A percentile compares a stretch with the other conserved stretches of the same genome.
Conservation (phyloP, 1,284 basidiomycete genomes). For the Sanghuangporus weigelae region DNA sequence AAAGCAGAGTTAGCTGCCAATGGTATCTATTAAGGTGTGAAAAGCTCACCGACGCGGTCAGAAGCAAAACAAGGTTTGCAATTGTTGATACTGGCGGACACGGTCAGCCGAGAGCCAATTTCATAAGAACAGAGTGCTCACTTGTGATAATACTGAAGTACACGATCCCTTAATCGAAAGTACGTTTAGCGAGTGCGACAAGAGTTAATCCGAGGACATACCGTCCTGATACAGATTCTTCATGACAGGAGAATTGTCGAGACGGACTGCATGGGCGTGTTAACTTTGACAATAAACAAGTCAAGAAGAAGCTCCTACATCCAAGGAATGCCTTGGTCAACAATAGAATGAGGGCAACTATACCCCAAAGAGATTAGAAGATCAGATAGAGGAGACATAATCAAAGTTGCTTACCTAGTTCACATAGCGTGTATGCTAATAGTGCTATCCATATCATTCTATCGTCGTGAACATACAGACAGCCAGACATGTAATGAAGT, state of each 20-base stretch:
- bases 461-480: not conserved
- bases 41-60: not conserved
- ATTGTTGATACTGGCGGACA: not conserved
- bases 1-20: not conserved
- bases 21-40: not conserved
- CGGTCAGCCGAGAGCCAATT: not conserved
- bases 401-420: not conserved
- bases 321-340: not conserved
- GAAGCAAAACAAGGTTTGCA: not conserved
- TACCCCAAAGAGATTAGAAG: not conserved
- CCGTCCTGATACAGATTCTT: not conserved
- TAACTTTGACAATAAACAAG: not conserved
- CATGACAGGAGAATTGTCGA: not conserved
- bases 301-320: not conserved
- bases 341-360: not conserved
- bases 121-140: not conserved
- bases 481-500: not conserved
- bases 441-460: not conserved
- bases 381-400: not conserved
- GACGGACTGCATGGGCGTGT: not conserved
- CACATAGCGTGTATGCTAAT: not conserved
- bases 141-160: constrained; percentile 7
- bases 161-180: not conserved
- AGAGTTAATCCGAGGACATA: not conserved
- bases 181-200: not conserved